Evolutionary conservation across 2,329 filamentous ascomycete species (phyloP).

Genomic region (Fusarium sp.): DNA sequence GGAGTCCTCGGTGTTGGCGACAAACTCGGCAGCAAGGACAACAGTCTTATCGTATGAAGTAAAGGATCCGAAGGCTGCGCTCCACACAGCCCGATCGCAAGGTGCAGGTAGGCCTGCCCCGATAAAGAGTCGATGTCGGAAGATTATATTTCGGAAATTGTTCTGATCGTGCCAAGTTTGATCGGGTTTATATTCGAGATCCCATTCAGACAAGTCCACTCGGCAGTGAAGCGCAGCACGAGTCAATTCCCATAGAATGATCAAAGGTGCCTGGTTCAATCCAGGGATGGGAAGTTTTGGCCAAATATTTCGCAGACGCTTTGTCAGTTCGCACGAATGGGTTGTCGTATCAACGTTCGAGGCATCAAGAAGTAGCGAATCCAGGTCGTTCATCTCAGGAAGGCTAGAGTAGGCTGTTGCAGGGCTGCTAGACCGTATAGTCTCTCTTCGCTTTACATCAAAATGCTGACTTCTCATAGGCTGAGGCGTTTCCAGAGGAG

Average conservation of each 20-base stretch:
- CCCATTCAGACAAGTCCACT: slow-evolving; percentile 52
- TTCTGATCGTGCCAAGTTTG: slow-evolving; percentile 58
- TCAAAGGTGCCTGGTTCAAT: slow-evolving; percentile 59
- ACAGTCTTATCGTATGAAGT: slow-evolving; percentile 52
- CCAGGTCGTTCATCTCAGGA: slow-evolving; percentile 29
- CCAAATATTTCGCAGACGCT: slow-evolving; percentile 53
- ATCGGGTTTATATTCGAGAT: slow-evolving; percentile 50
- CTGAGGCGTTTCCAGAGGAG: neutral
- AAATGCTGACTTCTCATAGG: slow-evolving; percentile 1
- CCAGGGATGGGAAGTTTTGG: slow-evolving; percentile 53
- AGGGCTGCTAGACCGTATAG: slow-evolving; percentile 20
- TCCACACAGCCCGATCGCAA: slow-evolving; percentile 59
- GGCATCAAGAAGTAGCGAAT: slow-evolving; percentile 4
- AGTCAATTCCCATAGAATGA: slow-evolving; percentile 64
- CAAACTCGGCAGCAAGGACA: slow-evolving; percentile 57
- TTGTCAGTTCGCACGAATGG: slow-evolving; percentile 21
- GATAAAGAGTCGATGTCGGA: slow-evolving; percentile 53
- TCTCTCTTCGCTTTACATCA: neutral
- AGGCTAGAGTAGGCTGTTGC: slow-evolving; percentile 34
- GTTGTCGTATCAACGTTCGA: neutral
- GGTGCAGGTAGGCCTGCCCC: slow-evolving; percentile 61
- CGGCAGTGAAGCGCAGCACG: slow-evolving; percentile 60
- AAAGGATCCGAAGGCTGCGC: slow-evolving; percentile 54
- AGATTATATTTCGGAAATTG: slow-evolving; percentile 56
- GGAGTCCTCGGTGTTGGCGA: slow-evolving; percentile 48